Evolutionary conservation across 768 basidiomycete genomes (phyloP).

Genomic region (Podaxis rugospora): DNA sequence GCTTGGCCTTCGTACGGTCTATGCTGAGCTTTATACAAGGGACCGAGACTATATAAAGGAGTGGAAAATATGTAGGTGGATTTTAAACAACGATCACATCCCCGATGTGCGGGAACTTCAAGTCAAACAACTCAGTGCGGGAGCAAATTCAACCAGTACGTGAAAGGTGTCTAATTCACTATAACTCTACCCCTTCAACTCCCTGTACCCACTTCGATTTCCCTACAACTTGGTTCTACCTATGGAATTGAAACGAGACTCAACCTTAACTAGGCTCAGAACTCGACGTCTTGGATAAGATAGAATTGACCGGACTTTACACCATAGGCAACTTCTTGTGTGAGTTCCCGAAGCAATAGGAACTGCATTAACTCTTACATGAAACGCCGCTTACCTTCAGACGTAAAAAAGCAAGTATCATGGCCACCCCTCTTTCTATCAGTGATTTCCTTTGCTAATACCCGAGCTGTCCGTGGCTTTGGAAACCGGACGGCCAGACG

Average conservation of each 20-base stretch:
- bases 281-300: background rate
- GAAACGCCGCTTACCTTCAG: constrained; percentile 7
- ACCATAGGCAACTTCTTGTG: constrained; percentile 1
- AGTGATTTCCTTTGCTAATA: constrained; percentile 12
- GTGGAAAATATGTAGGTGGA: too few species aligned
- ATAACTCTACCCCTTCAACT: too few species aligned
- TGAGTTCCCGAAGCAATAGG: background rate
- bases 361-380: constrained; percentile 1
- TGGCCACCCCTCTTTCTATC: constrained; percentile 8
- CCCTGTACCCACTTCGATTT: background rate
- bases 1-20: too few species aligned
- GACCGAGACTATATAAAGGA: too few species aligned
- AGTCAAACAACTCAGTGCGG: too few species aligned
- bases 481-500: background rate
- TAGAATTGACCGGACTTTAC: background rate
- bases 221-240: background rate
- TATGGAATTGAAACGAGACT: background rate
- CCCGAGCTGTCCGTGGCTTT: constrained; percentile 12
- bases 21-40: too few species aligned
- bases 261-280: background rate
- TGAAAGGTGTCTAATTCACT: too few species aligned
- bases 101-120: too few species aligned
- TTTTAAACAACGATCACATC: too few species aligned
- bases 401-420: constrained; percentile 5
- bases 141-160: too few species aligned